Evolutionary conservation across 768 basidiomycete genomes (phyloP), one percentile per base, ranked within the genome.

Genomic region (Hygrocybe coccinea): DNA sequence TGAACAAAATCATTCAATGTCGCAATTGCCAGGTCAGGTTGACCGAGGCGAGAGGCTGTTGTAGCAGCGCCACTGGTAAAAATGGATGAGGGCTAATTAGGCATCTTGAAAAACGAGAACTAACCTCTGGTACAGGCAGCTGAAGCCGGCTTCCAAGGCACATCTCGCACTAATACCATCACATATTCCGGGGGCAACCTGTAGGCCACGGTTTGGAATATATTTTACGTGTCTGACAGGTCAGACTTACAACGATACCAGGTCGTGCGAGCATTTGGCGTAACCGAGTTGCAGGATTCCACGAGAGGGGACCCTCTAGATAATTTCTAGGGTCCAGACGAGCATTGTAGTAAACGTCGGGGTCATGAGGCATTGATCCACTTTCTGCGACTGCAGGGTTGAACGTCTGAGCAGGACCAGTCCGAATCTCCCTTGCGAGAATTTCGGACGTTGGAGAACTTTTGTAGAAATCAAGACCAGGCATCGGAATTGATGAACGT

Each of bases 161-260:
- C 87, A 87, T 29, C 89, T 78, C 9, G 87, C 87, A 62, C 85
- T 87, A 63, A 91, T 89, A 49, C 86, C 87, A 55, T 89, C 87
- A 54, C 87, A 87, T 41, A 89, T 84, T 41, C 87, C 87, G n/a
- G 86, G 87, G 2, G 86, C 87, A 61, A 87, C 69, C 86, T 87
- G 43, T 10, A 37, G 21, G 15, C 17, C 0, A 22, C 62, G 52
- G 45, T 36, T 22, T 55, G 22, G 21, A 15, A 25, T 48, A n/a
- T 29, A 22, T 22, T n/a, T 48, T 17, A 25, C 24, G 21, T 29
- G 41, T 5, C 7, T 41, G 5, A 12, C 8, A 36, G 8, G 17
- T 36, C 10, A 45, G 35, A 73, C 84, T 59, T 71, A 89, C 87
- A 44, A 89, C 83, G 45, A 89, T 89, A 22, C 87, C 87, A 8